Evolutionary conservation across 306 rosid species (phyloP), one percentile per base, ranked within the genome.

Genomic region (Dalbergia cultrata): DNA sequence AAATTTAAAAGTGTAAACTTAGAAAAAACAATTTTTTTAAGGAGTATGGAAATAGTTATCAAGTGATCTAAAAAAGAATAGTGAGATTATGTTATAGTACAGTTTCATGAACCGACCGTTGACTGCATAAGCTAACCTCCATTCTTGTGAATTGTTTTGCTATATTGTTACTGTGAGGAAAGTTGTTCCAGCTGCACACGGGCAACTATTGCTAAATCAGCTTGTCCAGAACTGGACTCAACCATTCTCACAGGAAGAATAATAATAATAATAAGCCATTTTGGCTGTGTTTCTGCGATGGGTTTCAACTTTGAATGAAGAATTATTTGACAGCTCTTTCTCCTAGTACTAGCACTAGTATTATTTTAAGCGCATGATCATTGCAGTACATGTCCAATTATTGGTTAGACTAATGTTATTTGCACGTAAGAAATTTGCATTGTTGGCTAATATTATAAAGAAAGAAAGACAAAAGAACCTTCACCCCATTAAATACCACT

Each of bases 141-240:
- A 11, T 49, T 49, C 54, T 49, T 49, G 54, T 49, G 54, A 5
- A 11, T 49, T 49, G 54, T 14, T 10, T 10, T 49, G 54, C 16
- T 37, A 7, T 7, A 37, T 37, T 37, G 7, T 37, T 37, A 37
- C 7, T 37, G 41, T 37, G 5, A 37, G 7, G 31, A 26, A 26
- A 26, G 31, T 26, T 26, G 31, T 26, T 26, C 31, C 31, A 26
- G 31, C 31, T 26, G 31, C 31, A 26, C 31, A 26, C 31, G 31
- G 31, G 31, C 31, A 26, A 26, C 41, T 37, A 37, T 7, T 37
- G 3, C 41, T 7, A n/a, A 67, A 56, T 68, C 75, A 67, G 81
- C 82, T 56, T 39, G 22, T 56, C 10, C 67, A 78, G 41, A 26
- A 69, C 76, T 78, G 76, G 75, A 18, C 13, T 45, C 60, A 13